phyloP scores from a whole-genome alignment of 2,329 filamentous ascomycete genomes.

The Hypoxylon sp. region DNA sequence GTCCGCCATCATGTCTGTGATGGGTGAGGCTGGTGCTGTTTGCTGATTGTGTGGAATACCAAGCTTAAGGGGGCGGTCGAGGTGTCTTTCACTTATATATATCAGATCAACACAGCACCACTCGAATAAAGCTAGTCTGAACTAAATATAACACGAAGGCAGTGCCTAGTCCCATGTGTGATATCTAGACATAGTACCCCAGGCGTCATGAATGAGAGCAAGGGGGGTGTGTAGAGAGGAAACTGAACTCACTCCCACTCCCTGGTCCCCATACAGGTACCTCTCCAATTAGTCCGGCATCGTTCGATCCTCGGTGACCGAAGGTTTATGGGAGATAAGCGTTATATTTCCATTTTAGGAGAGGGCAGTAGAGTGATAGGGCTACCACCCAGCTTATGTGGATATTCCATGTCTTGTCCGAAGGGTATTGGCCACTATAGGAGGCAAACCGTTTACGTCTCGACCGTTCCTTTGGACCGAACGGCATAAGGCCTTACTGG shows the following conservation, averaged over 20 bases:
- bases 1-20: conserved; percentile 60
- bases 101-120: conserved; percentile 41
- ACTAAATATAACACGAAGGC: conserved; percentile 50
- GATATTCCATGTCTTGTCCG: conserved; percentile 51
- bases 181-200: conserved; percentile 39
- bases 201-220: conserved; percentile 37
- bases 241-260: conserved; percentile 47
- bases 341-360: conserved; percentile 58
- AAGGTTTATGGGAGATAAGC: conserved; percentile 58
- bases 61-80: conserved; percentile 40
- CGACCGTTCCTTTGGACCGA: conserved; percentile 36
- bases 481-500: conserved; percentile 10
- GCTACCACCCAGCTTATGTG: conserved; percentile 45
- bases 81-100: conserved; percentile 53
- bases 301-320: conserved; percentile 61
- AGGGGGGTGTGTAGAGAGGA: conserved; percentile 40
- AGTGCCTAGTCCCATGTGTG: conserved; percentile 46
- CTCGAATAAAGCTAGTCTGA: conserved; percentile 39
- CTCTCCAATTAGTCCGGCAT: conserved; percentile 56
- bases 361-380: conserved; percentile 42
- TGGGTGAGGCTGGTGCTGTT: conserved; percentile 46
- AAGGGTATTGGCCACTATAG: conserved; percentile 29
- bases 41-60: conserved; percentile 40
- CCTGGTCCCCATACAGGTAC: conserved; percentile 45
- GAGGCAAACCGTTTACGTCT: conserved; percentile 36